Evolutionary conservation across 1,284 basidiomycete species (phyloP).

Genomic region (Taiwanofungus camphoratus): DNA sequence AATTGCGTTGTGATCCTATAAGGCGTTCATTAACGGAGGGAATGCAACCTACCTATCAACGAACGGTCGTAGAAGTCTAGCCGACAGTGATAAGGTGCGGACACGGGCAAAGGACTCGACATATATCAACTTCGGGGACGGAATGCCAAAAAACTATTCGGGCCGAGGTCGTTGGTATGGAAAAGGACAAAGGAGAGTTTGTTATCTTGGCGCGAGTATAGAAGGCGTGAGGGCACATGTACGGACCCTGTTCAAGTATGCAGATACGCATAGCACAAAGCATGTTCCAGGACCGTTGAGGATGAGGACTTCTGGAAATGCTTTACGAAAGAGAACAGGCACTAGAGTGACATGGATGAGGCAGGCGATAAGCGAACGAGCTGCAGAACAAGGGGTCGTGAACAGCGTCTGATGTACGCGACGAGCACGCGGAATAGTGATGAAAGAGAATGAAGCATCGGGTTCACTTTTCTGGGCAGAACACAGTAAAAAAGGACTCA

Average conservation of each 20-base stretch:
- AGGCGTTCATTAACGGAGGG: constrained; percentile 1
- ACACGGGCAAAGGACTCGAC: constrained; percentile 95
- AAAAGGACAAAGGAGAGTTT: too few species aligned
- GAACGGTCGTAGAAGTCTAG: constrained; percentile 71
- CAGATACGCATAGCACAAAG: constrained; percentile 71
- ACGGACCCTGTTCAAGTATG: constrained; percentile 74
- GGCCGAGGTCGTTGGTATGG: too few species aligned
- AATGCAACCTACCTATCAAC: constrained; percentile 67
- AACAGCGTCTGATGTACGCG: constrained; percentile 74
- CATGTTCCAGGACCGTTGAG: constrained; percentile 97
- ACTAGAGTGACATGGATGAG: constrained; percentile 51
- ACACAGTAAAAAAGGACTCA: not conserved
- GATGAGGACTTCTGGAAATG: constrained; percentile 75
- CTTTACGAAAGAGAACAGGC: constrained; percentile 34
- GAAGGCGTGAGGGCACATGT: not conserved
- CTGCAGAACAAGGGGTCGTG: constrained; percentile 61
- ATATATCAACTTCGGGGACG: constrained; percentile 77
- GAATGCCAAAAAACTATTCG: constrained; percentile 67
- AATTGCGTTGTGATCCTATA: not conserved
- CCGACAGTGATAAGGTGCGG: constrained; percentile 77
- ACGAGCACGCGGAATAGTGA: constrained; percentile 81
- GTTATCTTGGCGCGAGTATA: too few species aligned
- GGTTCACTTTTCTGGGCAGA: constrained; percentile 10
- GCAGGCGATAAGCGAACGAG: constrained; percentile 53
- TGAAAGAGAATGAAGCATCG: constrained; percentile 38